Evolutionary conservation across 441 rosid genomes (phyloP).

Genomic region (Mallotus repandus): DNA sequence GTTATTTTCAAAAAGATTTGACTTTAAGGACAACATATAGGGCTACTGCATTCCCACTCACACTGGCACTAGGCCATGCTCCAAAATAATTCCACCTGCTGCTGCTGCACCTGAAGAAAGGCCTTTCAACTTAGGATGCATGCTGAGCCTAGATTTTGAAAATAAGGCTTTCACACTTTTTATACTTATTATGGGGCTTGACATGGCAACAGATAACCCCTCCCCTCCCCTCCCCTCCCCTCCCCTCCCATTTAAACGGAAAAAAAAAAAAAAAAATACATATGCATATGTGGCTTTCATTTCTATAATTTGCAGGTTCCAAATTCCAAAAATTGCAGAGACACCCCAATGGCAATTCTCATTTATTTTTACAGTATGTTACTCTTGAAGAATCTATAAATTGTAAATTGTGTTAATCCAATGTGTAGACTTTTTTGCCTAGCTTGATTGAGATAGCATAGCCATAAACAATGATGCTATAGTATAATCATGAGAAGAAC

Average conservation of each 20-base stretch:
- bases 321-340: neutral
- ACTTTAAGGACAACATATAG: slow-evolving; percentile 10
- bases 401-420: no score
- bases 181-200: no score
- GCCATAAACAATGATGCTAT: no score
- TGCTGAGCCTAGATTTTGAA: neutral
- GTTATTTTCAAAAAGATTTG: slow-evolving; percentile 16
- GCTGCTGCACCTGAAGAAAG: slow-evolving; percentile 4
- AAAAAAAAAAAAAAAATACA: no score
- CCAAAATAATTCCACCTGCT: neutral
- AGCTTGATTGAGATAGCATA: no score
- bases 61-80: neutral
- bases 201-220: no score
- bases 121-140: neutral
- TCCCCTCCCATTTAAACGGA: no score
- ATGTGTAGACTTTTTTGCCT: no score
- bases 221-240: no score
- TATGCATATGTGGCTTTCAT: no score
- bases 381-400: neutral
- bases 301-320: neutral
- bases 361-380: neutral
- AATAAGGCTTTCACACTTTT: neutral
- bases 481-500: no score
- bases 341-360: neutral
- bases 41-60: neutral